Evolutionary conservation across 192 early-diverging fungal species (phyloP).

Genomic region (Linnemannia zychae): DNA sequence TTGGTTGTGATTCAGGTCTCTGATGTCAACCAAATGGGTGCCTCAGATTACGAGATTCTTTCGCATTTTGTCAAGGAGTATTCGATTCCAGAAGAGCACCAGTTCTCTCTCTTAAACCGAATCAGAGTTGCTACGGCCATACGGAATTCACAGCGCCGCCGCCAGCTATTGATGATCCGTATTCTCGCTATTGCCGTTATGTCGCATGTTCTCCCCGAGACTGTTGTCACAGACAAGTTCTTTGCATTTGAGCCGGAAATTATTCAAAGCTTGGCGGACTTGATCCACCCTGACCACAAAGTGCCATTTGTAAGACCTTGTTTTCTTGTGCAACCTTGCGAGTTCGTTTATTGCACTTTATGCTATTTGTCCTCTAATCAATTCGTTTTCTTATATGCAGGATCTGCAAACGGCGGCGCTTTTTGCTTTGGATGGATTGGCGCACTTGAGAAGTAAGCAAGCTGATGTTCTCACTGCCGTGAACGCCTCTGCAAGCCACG

Average conservation of each 20-base stretch:
- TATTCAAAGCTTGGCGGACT: slow-evolving; percentile 79
- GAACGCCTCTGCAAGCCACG: slow-evolving; percentile 95
- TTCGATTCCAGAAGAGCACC: slow-evolving; percentile 78
- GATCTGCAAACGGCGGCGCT: slow-evolving; percentile 85
- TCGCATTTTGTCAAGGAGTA: slow-evolving; percentile 74
- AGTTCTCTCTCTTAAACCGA: slow-evolving; percentile 83
- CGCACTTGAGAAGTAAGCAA: slow-evolving; percentile 81
- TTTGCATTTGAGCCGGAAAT: slow-evolving; percentile 93
- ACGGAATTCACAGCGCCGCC: slow-evolving; percentile 60
- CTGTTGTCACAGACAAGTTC: slow-evolving; percentile 75
- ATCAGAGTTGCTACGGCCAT: slow-evolving; percentile 82
- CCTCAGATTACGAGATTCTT: slow-evolving; percentile 68
- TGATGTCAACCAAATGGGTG: slow-evolving; percentile 44
- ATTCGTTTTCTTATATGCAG: slow-evolving; percentile 36
- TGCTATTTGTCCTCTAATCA: background rate
- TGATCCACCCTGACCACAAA: slow-evolving; percentile 76
- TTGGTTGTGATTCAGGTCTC: slow-evolving; percentile 69
- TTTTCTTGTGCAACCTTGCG: background rate
- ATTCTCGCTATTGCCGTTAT: slow-evolving; percentile 86
- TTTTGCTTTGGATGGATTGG: slow-evolving; percentile 86
- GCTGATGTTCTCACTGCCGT: slow-evolving; percentile 87
- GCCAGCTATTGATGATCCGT: slow-evolving; percentile 77
- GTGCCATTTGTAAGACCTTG: slow-evolving; percentile 66
- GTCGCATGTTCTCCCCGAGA: slow-evolving; percentile 73
- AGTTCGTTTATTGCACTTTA: background rate